Evolutionary conservation across 1,284 basidiomycete species (phyloP), one percentile per base, ranked within the genome.

Genomic region (Heterobasidion parviporum): DNA sequence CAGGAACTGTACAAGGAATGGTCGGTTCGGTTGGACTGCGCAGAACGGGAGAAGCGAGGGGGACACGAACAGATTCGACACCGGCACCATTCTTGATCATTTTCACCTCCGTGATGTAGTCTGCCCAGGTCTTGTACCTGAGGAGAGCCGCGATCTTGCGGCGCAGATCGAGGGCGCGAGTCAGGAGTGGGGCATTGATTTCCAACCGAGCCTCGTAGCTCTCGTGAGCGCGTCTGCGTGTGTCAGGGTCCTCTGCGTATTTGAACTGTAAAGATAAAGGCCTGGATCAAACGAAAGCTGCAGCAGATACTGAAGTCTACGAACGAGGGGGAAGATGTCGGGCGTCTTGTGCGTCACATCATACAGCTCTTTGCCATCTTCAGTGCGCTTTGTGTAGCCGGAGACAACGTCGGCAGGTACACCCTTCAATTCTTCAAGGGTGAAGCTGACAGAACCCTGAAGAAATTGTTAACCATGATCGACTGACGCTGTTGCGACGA

Each of bases 81-180:
- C 76, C 76, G 50, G 80, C 72, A 1, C 80, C 82, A 38, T 74
- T 79, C 67, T 92, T 92, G 59, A 88, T 82, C 91, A 94, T 92
- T 73, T 92, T 92, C 55, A 82, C 78, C 66, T 93, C 89, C 0
- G 89, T 89, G 26, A 83, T 69, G 65, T 84, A 92, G 66, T 89
- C 88, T 1, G 88, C 89, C 85, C 89, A 92, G 15, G 81, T 90
- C n/a, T 80, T 68, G 62, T 92, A 92, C 6, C 80, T 81, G 14
- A 93, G 73, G 4, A 92, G 64, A 32, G 71, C 70, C 1, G 86
- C 82, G 54, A 89, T 85, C 64, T 83, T 68, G 18, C 83, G 82
- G 50, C 91, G 85, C 1, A 92, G 73, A 49, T 76, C 78, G 50
- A 92, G 75, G 33, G 81, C 81, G 60, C 79, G 83, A 60, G 77